Base-by-base conservation (phyloP, 495 filamentous ascomycete genomes). In the Beverwykella pulmonaria region DNA sequence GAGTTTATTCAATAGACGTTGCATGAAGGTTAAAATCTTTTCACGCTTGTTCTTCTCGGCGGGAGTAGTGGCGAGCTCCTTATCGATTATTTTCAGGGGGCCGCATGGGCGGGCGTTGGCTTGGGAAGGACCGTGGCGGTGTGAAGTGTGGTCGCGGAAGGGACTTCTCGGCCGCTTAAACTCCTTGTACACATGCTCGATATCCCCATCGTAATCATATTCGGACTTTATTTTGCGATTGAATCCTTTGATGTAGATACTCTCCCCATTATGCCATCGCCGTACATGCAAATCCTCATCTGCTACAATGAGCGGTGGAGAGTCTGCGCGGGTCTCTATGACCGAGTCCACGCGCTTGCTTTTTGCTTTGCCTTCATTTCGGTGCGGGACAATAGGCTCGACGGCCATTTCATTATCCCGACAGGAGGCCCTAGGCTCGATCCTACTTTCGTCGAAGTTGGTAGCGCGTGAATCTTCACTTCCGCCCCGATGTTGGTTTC, bases 131-230 rank as follows among this genome's bases (percentile, higher is more conserved):
- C n/a, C n/a, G n/a, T n/a, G n/a, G n/a, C n/a, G n/a, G n/a, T n/a
- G n/a, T n/a, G n/a, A n/a, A n/a, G n/a, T n/a, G n/a, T n/a, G n/a
- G n/a, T n/a, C n/a, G n/a, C n/a, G n/a, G n/a, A n/a, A n/a, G n/a
- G n/a, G n/a, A 34, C 32, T 34, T 5, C 12, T 12, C 12, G 32
- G 32, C 32, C 32, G 32, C 12, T 34, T 12, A 5, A 12, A 34
- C 17, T 48, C 44, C n/a, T 36, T 27, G 26, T 67, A 49, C 8
- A 67, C n/a, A 25, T 67, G 64, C 20, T 61, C 14, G 15, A 48
- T 20, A n/a, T 7, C 4, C 7, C 64, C 64, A 29, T 67, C 50
- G 50, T 61, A 67, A 22, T 67, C 64, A 39, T 61, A 61, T 1
- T 20, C 10, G 29, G 56, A 61, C 17, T 14, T 14, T 14, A 48